Conservation (phyloP, 306 rosid genomes). For the Ochetophila trinervis region DNA sequence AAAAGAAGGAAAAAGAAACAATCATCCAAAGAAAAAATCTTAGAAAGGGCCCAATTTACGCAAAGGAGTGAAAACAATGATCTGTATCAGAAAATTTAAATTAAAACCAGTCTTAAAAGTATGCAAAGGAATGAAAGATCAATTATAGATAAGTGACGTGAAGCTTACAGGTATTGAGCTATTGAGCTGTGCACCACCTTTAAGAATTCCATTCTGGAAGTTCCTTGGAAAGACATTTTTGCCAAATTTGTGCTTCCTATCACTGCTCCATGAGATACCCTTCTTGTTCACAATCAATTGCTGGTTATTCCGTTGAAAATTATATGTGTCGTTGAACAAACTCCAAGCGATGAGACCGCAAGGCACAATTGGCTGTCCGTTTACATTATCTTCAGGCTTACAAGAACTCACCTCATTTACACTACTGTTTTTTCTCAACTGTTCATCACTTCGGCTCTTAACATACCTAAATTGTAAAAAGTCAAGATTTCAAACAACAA, state of each 20-base stretch:
- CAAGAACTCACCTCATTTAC: constrained; percentile 37
- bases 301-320: constrained; percentile 41
- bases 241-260: constrained; percentile 88
- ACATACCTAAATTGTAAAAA: constrained; percentile 61
- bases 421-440: constrained; percentile 44
- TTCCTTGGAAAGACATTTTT: constrained; percentile 73
- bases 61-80: neutral
- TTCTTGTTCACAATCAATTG: constrained; percentile 57
- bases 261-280: constrained; percentile 88
- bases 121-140: neutral
- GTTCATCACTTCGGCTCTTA: constrained; percentile 85
- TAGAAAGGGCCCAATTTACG: neutral
- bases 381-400: constrained; percentile 52
- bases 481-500: neutral
- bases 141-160: constrained; percentile 12
- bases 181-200: constrained; percentile 51
- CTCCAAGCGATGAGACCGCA: constrained; percentile 99
- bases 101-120: neutral
- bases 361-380: constrained; percentile 56
- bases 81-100: neutral
- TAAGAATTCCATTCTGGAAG: constrained; percentile 69
- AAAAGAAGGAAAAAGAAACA: too few species aligned
- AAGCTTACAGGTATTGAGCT: constrained; percentile 46
- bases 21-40: neutral
- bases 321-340: constrained; percentile 87